A percentile compares a stretch with the other conserved stretches of the same genome.
Conservation (phyloP, 2,329 filamentous ascomycete species). For the Alternaria brassicicola region DNA sequence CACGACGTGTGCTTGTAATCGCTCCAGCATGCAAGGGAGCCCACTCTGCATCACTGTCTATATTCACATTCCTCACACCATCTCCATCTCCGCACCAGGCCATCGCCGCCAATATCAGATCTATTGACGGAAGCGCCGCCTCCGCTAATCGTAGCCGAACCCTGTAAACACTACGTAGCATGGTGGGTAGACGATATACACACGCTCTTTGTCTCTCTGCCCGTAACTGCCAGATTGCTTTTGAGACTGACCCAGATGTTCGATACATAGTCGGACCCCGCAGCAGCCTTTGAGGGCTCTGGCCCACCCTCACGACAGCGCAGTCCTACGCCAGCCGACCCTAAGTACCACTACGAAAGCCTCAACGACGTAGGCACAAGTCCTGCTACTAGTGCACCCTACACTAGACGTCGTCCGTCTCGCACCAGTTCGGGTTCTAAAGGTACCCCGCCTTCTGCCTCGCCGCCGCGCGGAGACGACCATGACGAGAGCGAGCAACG, state of each 20-base stretch:
- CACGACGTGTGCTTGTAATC: slow-evolving; percentile 42
- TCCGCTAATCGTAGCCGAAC: slow-evolving; percentile 30
- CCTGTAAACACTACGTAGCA: slow-evolving; percentile 40
- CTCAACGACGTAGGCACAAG: slow-evolving; percentile 14
- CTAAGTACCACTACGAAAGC: slow-evolving; percentile 22
- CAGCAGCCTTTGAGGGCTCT: slow-evolving; percentile 30
- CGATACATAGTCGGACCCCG: slow-evolving; percentile 38
- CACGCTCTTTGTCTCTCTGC: slow-evolving; percentile 13
- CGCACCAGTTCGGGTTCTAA: slow-evolving; percentile 31
- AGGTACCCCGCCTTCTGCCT: slow-evolving; percentile 22
- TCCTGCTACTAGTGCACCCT: slow-evolving; percentile 16
- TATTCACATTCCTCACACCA: slow-evolving; percentile 29
- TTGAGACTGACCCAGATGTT: slow-evolving; percentile 31
- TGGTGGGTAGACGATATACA: slow-evolving; percentile 47
- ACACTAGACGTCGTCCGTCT: slow-evolving; percentile 34
- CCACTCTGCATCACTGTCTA: slow-evolving; percentile 38
- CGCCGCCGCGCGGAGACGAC: slow-evolving; percentile 29
- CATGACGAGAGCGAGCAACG: slow-evolving; percentile 32
- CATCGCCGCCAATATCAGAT: slow-evolving; percentile 40
- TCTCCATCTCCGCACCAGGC: slow-evolving; percentile 24
- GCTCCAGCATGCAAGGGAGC: slow-evolving; percentile 47
- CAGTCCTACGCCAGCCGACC: slow-evolving; percentile 22
- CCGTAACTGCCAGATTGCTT: slow-evolving; percentile 11
- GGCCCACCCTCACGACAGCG: slow-evolving; percentile 27
- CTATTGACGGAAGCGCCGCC: slow-evolving; percentile 41